A percentile compares a stretch with the other conserved stretches of the same genome.
Conservation (phyloP, 1,139 yeast species). For the Sugiyamaella japonica region DNA sequence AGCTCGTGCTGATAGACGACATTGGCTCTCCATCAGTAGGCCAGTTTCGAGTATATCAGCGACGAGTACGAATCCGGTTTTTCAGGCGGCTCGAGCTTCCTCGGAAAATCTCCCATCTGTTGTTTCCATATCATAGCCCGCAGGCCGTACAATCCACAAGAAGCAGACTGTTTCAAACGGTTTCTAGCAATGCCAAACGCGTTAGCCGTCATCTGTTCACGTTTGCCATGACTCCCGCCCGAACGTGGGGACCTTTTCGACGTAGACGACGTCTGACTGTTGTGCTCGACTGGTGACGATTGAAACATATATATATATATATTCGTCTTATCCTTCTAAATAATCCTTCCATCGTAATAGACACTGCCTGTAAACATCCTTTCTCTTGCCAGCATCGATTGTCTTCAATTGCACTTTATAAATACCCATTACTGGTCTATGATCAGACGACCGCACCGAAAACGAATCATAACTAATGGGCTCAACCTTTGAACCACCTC, state of each 20-base stretch:
- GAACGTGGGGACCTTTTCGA: background rate
- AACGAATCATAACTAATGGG: conserved; percentile 33
- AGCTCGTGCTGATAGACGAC: background rate
- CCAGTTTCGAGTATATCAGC: background rate
- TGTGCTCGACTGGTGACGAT: background rate
- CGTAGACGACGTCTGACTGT: conserved; percentile 1
- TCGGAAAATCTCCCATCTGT: background rate
- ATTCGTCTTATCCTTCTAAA: conserved; percentile 16
- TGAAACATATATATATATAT: no score
- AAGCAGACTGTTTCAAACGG: background rate
- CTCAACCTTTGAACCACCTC: conserved; percentile 45
- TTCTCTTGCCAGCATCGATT: conserved; percentile 58
- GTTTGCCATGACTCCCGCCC: background rate
- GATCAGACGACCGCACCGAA: conserved; percentile 72
- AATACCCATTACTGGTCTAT: conserved; percentile 84
- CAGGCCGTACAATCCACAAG: background rate
- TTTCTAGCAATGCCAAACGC: background rate
- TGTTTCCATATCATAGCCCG: background rate
- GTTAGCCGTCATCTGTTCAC: background rate
- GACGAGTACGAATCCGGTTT: background rate
- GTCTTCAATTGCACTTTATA: conserved; percentile 64
- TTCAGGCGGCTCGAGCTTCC: background rate
- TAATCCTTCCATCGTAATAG: conserved; percentile 31
- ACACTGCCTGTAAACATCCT: conserved; percentile 48
- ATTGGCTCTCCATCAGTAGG: background rate